A percentile compares a stretch with the other conserved stretches of the same genome.
These are phyloP conservation scores for Skeletonema tropicum DNA, from an alignment of 108 stramenopile species.

Conservation along the genomic window DNA sequence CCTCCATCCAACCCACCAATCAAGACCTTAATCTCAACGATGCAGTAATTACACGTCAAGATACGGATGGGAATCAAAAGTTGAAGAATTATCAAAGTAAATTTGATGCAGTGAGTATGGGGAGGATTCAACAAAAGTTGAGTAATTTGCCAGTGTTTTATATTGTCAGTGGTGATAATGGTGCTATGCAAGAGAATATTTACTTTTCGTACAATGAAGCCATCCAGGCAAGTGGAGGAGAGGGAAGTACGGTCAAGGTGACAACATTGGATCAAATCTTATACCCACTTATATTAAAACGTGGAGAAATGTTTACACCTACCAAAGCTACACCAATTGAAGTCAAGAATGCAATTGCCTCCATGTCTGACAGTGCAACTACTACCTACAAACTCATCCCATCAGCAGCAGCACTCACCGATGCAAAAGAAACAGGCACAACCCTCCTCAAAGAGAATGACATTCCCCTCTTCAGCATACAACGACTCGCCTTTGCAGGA, in stretches of 20 bases:
- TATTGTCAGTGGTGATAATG: constrained; percentile 7
- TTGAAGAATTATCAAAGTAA: constrained; percentile 40
- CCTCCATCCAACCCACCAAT: constrained; percentile 4
- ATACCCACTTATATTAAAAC: constrained; percentile 61
- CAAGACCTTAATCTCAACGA: constrained; percentile 43
- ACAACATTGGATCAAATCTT: constrained; percentile 64
- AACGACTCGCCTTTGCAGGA: constrained; percentile 59
- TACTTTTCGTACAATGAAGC: constrained; percentile 58
- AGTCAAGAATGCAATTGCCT: constrained; percentile 38
- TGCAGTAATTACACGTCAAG: constrained; percentile 60
- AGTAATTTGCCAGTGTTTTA: constrained; percentile 60
- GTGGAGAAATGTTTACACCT: constrained; percentile 38
- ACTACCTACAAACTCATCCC: constrained; percentile 49
- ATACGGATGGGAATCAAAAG: constrained; percentile 12
- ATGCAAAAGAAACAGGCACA: constrained; percentile 39
- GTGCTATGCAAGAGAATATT: constrained; percentile 40
- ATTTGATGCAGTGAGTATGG: constrained; percentile 39
- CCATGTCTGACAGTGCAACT: too few relatives aligned
- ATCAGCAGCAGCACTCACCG: constrained; percentile 36
- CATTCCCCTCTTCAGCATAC: constrained; percentile 55
- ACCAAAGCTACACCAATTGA: constrained; percentile 43
- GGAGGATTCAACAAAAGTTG: constrained; percentile 59
- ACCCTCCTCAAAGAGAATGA: constrained; percentile 41
- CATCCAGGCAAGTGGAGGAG: background rate
- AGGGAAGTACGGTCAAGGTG: constrained; percentile 37